Evolutionary conservation across 257 asterid genomes (phyloP).

Genomic region (Galeopsis tetrahit): DNA sequence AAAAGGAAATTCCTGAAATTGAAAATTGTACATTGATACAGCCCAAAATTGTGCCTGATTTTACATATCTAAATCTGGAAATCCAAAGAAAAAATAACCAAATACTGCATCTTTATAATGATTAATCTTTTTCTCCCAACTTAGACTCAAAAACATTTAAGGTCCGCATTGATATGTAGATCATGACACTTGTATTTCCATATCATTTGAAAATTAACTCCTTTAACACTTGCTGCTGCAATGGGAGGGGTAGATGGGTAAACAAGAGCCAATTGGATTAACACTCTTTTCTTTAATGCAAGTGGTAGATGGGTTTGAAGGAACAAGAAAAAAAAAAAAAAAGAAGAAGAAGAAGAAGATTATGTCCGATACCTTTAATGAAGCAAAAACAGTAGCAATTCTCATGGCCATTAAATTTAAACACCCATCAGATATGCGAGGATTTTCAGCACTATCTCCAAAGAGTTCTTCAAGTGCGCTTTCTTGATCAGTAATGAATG

Average conservation of each 20-base stretch:
- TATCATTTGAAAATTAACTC: background rate
- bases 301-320: conserved; percentile 10
- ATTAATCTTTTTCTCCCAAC: conserved; percentile 11
- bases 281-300: conserved; percentile 12
- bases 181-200: conserved; percentile 9
- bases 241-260: conserved; percentile 12
- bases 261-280: conserved; percentile 9
- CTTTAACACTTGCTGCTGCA: background rate
- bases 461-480: conserved; percentile 86
- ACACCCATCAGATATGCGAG: conserved; percentile 62
- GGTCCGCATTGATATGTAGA: background rate
- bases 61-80: conserved; percentile 22
- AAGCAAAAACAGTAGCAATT: conserved; percentile 95
- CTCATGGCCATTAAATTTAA: conserved; percentile 80
- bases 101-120: background rate
- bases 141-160: conserved; percentile 7
- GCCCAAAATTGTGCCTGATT: conserved; percentile 14
- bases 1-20: conserved; percentile 79
- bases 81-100: conserved; percentile 1
- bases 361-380: conserved; percentile 70
- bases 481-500: conserved; percentile 89
- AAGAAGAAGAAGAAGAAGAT: background rate
- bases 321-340: conserved; percentile 9
- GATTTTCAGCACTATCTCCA: conserved; percentile 67
- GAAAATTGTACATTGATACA: conserved; percentile 19